A percentile compares a stretch with the other conserved stretches of the same genome.
Evolutionary conservation across 2,329 filamentous ascomycete species (phyloP).

Genomic region (Botrytis hyacinthi): DNA sequence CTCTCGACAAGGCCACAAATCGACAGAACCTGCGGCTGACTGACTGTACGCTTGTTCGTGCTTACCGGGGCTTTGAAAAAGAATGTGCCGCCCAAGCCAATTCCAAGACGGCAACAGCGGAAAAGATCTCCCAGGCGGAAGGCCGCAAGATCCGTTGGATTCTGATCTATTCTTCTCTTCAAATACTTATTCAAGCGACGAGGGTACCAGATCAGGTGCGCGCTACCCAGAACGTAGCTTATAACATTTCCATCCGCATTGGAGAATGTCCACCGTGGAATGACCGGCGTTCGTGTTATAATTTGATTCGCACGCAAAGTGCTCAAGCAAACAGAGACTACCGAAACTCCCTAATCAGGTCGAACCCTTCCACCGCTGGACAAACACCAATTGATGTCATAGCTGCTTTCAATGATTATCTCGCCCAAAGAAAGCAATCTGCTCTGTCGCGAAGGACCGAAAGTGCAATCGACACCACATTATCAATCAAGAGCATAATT

Average conservation of each 20-base stretch:
- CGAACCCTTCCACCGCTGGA: slow-evolving; percentile 1
- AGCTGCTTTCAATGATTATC: slow-evolving; percentile 54
- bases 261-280: slow-evolving; percentile 35
- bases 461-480: slow-evolving; percentile 25
- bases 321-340: slow-evolving; percentile 27
- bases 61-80: slow-evolving; percentile 70
- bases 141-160: slow-evolving; percentile 78
- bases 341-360: not conserved
- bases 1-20: slow-evolving; percentile 52
- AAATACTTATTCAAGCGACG: slow-evolving; percentile 66
- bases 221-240: slow-evolving; percentile 54
- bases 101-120: slow-evolving; percentile 53
- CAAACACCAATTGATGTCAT: slow-evolving; percentile 41
- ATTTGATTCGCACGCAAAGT: slow-evolving; percentile 27
- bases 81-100: slow-evolving; percentile 49
- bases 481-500: slow-evolving; percentile 32
- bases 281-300: slow-evolving; percentile 26
- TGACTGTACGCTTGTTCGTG: slow-evolving; percentile 56
- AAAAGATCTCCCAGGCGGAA: slow-evolving; percentile 60
- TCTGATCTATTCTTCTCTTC: slow-evolving; percentile 69
- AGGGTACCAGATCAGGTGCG: slow-evolving; percentile 60
- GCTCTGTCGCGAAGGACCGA: slow-evolving; percentile 12
- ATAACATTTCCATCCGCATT: slow-evolving; percentile 44
- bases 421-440: slow-evolving; percentile 40
- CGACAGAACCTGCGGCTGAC: slow-evolving; percentile 38